phyloP scores from a whole-genome alignment of 1,284 basidiomycete species.

The Fomitopsis schrenkii region DNA sequence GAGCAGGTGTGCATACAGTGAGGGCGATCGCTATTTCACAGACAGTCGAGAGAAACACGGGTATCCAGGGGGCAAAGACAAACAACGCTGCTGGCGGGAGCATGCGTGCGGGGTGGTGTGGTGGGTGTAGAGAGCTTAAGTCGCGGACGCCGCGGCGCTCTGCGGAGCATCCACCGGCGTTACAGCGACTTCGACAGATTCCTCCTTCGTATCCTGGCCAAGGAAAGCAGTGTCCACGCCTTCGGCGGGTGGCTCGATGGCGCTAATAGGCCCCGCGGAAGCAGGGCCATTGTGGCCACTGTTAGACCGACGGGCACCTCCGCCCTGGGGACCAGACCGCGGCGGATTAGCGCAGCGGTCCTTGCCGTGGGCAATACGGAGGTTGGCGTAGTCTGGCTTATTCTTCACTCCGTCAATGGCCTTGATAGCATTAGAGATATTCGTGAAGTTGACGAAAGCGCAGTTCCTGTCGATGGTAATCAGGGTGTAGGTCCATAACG shows the following conservation, averaged over 20 bases:
- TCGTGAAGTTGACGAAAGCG: conserved; percentile 92
- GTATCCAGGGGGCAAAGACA: conserved; percentile 24
- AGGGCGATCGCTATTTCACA: conserved; percentile 18
- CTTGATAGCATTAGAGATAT: conserved; percentile 92
- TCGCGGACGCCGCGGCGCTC: conserved; percentile 12
- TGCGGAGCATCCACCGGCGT: conserved; percentile 19
- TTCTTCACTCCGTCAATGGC: conserved; percentile 90
- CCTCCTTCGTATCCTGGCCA: conserved; percentile 18
- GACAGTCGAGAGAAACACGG: conserved; percentile 14
- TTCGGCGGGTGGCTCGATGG: conserved; percentile 22
- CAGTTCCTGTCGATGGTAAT: no score
- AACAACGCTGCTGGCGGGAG: not conserved
- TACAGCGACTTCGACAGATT: conserved; percentile 18
- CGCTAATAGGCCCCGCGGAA: conserved; percentile 25
- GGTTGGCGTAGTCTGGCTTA: conserved; percentile 76
- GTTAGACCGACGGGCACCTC: conserved; percentile 35
- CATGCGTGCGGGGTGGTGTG: not conserved
- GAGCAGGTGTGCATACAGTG: conserved; percentile 17
- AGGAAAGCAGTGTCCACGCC: conserved; percentile 15
- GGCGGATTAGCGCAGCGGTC: conserved; percentile 91
- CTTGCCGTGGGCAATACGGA: conserved; percentile 90
- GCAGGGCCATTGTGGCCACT: conserved; percentile 33
- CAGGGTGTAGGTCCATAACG: not conserved
- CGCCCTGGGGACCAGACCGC: conserved; percentile 75
- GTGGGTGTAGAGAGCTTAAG: conserved; percentile 6